Evolutionary conservation across 805 yeast genomes (phyloP).

Genomic region (Wickerhamomyces xylosicus): DNA sequence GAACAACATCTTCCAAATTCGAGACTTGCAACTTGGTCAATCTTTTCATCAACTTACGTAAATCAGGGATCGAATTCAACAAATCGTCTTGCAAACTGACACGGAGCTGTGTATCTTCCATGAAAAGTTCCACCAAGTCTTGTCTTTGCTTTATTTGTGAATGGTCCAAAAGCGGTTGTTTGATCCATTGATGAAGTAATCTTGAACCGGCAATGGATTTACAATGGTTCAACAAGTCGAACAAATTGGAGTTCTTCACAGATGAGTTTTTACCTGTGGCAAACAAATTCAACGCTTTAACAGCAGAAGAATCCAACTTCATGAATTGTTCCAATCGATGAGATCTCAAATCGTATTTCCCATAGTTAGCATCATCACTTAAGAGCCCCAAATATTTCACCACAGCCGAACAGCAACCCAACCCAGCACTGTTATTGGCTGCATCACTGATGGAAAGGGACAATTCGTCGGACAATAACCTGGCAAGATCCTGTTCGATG

Average conservation of each 20-base stretch:
- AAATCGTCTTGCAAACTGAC: slow-evolving; percentile 56
- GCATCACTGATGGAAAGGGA: slow-evolving; percentile 47
- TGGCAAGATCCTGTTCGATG: slow-evolving; percentile 67
- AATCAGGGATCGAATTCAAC: slow-evolving; percentile 70
- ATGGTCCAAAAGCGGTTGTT: slow-evolving; percentile 78
- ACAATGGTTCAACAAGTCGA: slow-evolving; percentile 80
- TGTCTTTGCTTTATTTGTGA: slow-evolving; percentile 59
- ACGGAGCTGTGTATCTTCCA: slow-evolving; percentile 61
- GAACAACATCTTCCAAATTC: slow-evolving; percentile 77
- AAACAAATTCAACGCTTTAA: slow-evolving; percentile 78
- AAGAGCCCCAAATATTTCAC: slow-evolving; percentile 59
- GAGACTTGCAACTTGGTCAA: slow-evolving; percentile 38
- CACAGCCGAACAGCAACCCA: slow-evolving; percentile 59
- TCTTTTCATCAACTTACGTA: slow-evolving; percentile 65
- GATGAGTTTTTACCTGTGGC: slow-evolving; percentile 34
- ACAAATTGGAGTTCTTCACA: slow-evolving; percentile 48
- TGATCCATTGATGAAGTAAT: slow-evolving; percentile 85
- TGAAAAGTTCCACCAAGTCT: slow-evolving; percentile 57
- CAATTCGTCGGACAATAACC: slow-evolving; percentile 51
- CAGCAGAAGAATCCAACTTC: slow-evolving; percentile 87
- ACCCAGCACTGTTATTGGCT: slow-evolving; percentile 37
- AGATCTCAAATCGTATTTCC: slow-evolving; percentile 44
- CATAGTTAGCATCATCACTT: slow-evolving; percentile 42
- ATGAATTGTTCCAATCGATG: slow-evolving; percentile 74
- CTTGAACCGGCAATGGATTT: slow-evolving; percentile 86